Base-by-base conservation (phyloP, 169 alveolate genomes). In the Babesia microti region DNA sequence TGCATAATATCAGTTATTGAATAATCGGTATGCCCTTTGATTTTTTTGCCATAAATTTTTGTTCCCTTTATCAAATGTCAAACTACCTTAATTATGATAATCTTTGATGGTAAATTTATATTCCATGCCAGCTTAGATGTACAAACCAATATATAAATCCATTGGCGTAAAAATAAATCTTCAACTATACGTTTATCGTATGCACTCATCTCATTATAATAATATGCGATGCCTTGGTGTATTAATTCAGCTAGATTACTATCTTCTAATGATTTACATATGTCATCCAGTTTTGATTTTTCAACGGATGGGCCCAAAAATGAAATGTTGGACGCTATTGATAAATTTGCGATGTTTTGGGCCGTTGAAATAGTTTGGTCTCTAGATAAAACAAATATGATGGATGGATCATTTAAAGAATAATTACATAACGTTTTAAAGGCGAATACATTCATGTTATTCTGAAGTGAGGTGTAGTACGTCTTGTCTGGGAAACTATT, bases 101-200 rank as follows among this genome's bases (percentile, higher is more conserved):
- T 75, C 68, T 95, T 95, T 1, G 99, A 99, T 1, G 99, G 99
- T 60, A 96, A 86, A 71, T 96, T 96, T 27, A 96, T 98, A 21
- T 99, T 99, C 99, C 99, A 95, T 12, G 99, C 99, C 29, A 97
- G 86, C 17, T 99, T 97, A 18, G 97, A 84, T 1, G 99, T 97
- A 23, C 98, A 91, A 19, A 95, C 93, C 45, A 97, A 69, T 18
- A 95, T 89, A 67, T 89, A 74, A 32, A 94, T 91, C 44, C 84
- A 81, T 30, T 92, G 94, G 47, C 79, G 72, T 22, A 90, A 73
- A 59, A 93, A 97, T 59, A 95, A 80, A 30, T 86, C 84, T 67
- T 95, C 99, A 2, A 94, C 97, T n/a, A 92, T 81, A 43, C 78
- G 79, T 68, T 98, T 81, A 56, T 97, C 99, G 42, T 36, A 2